A percentile compares a stretch with the other conserved stretches of the same genome.
These are phyloP conservation scores for Chalara sp. DNA, from an alignment of 2,329 filamentous ascomycete species.

Conservation along the genomic window DNA sequence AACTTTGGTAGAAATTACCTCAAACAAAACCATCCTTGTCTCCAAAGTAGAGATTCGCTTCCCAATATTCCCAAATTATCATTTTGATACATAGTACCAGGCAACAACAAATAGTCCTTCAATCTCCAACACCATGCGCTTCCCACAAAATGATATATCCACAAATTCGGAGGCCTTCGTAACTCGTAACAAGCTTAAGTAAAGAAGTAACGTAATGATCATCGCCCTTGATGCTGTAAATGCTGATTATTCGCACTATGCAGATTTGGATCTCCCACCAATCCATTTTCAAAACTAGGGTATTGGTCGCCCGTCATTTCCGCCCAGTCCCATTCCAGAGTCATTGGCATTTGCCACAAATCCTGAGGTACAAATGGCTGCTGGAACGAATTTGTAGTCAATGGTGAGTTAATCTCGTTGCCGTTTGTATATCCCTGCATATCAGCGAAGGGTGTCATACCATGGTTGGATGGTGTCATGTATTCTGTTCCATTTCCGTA, in stretches of 20 bases:
- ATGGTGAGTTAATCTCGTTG: conserved; percentile 23
- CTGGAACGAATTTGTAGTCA: conserved; percentile 50
- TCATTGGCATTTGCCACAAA: conserved; percentile 93
- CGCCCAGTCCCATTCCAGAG: conserved; percentile 71
- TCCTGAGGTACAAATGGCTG: conserved; percentile 89
- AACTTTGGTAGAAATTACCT: no score
- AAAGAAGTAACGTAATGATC: neutral
- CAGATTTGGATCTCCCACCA: conserved; percentile 20
- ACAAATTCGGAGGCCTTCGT: no score
- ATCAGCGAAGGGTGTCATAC: conserved; percentile 22
- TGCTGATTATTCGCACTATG: conserved; percentile 18
- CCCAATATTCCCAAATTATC: no score
- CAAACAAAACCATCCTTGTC: no score
- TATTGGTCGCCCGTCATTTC: conserved; percentile 62
- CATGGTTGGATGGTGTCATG: conserved; percentile 13
- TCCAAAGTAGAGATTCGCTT: no score
- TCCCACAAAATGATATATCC: no score
- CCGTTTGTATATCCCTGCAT: conserved; percentile 19
- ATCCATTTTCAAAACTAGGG: conserved; percentile 56
- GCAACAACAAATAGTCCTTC: no score
- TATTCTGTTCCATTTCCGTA: conserved; percentile 18
- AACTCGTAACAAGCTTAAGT: neutral
- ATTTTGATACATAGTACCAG: no score
- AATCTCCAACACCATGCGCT: no score
- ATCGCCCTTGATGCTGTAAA: conserved; percentile 17